Conservation (phyloP, 2,329 filamentous ascomycete genomes). For the Celoporthe dispersa region DNA sequence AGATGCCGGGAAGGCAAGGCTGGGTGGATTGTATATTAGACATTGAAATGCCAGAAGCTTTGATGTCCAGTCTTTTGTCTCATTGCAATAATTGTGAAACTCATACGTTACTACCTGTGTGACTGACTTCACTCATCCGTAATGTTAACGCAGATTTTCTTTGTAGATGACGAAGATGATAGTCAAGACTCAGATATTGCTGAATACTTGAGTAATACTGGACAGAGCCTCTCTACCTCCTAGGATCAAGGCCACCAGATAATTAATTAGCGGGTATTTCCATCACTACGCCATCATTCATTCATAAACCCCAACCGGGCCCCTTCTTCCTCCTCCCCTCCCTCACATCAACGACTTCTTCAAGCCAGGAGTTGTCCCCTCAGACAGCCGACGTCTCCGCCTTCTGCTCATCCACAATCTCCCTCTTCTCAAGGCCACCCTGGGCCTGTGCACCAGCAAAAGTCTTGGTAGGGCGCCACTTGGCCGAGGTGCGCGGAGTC, state of each 20-base stretch:
- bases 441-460: constrained; percentile 37
- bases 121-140: not conserved
- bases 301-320: not conserved
- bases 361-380: no score
- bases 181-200: not conserved
- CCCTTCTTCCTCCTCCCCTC: not conserved
- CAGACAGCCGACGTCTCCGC: not conserved
- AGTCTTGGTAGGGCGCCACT: constrained; percentile 42
- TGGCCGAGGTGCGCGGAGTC: constrained; percentile 44
- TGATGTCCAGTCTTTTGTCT: not conserved
- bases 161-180: not conserved
- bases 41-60: constrained; percentile 9
- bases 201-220: not conserved
- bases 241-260: not conserved
- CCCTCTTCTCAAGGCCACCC: constrained; percentile 29
- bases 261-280: constrained; percentile 1
- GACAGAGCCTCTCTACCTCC: not conserved
- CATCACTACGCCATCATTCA: not conserved
- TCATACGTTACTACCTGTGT: no score
- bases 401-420: not conserved
- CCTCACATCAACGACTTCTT: not conserved
- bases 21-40: not conserved
- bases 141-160: not conserved
- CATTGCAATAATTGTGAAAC: not conserved
- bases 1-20: constrained; percentile 1